Base-by-base conservation (phyloP, 805 yeast species). In the Teunomyces panamensis region DNA sequence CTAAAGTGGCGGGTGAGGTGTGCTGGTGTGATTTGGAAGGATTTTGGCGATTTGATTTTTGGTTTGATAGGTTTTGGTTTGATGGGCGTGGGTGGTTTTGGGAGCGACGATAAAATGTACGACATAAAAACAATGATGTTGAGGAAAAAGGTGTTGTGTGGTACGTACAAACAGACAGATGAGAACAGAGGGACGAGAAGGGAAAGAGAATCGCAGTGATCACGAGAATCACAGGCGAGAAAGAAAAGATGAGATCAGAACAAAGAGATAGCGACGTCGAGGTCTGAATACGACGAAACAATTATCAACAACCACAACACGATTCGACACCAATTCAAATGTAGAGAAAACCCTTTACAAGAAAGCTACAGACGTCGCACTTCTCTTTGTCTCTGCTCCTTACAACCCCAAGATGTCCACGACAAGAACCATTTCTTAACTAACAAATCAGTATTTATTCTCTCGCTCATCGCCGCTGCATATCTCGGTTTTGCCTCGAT, bases 401-500 rank as follows among this genome's bases (percentile, higher is more conserved):
- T 20, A 20, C 6, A 20, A 20, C 24, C 24, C 5, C 24, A 20
- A 20, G 24, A 20, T 20, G 4, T 20, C 6, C 24, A 4, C 24
- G 24, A 20, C 1, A 20, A 20, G 6, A 20, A 49, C 13, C 24
- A 9, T 16, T 20, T 13, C 39, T 2, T 16, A 3, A 16, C 26
- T 34, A 35, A 35, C 41, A 13, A 16, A 20, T 5, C 45, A 68
- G 74, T 55, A 11, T 67, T 73, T 45, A 36, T 63, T 10, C 27
- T 56, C 6, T 50, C 71, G 24, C 49, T 65, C 2, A 28, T 53
- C 4, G 51, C 49, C 3, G 75, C 76, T 2, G 73, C 66, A 9
- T 79, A 78, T 50, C 63, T 80, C 5, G 85, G 85, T 16, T 75
- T 80, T 56, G 77, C 83, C 17, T 69, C 64, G 63, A 56, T 80